These are phyloP conservation scores for Backusella sp. DNA, from an alignment of 192 early-diverging fungal species.

Conservation along the genomic window DNA sequence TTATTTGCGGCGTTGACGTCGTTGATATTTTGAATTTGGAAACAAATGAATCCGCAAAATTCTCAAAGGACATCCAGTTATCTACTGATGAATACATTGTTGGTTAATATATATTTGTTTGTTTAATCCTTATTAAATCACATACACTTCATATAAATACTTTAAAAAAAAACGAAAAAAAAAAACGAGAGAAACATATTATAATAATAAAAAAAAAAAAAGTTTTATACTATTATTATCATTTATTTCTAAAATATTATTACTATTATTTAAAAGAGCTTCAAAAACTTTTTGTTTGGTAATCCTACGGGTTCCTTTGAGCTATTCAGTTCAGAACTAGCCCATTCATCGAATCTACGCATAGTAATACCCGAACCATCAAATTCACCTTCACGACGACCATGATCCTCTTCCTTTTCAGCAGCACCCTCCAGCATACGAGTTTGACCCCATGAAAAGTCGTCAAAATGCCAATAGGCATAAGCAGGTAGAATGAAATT, in stretches of 20 bases:
- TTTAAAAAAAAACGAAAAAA: not conserved
- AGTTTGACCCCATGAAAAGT: slow-evolving; percentile 86
- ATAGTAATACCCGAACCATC: slow-evolving; percentile 72
- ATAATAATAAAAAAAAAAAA: not conserved
- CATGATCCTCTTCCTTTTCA: slow-evolving; percentile 57
- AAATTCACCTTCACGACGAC: slow-evolving; percentile 72
- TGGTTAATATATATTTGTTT: slow-evolving; percentile 46
- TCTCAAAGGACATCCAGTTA: slow-evolving; percentile 71
- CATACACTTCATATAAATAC: not conserved
- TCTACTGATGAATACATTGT: slow-evolving; percentile 80
- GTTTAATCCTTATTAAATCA: not conserved
- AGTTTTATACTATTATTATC: not conserved
- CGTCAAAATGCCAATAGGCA: slow-evolving; percentile 90
- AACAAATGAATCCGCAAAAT: slow-evolving; percentile 61
- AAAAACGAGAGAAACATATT: not conserved
- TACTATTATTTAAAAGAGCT: slow-evolving; percentile 1
- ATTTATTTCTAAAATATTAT: not conserved
- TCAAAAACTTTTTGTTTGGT: not conserved
- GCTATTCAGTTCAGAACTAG: not conserved
- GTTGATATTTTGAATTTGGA: slow-evolving; percentile 48
- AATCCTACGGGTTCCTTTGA: not conserved
- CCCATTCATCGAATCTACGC: slow-evolving; percentile 76
- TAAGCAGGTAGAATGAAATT: slow-evolving; percentile 77
- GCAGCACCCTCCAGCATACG: slow-evolving; percentile 61
- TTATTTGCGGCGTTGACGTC: slow-evolving; percentile 79